Conservation (phyloP, 2,329 filamentous ascomycete genomes). For the Diaporthe batatas region DNA sequence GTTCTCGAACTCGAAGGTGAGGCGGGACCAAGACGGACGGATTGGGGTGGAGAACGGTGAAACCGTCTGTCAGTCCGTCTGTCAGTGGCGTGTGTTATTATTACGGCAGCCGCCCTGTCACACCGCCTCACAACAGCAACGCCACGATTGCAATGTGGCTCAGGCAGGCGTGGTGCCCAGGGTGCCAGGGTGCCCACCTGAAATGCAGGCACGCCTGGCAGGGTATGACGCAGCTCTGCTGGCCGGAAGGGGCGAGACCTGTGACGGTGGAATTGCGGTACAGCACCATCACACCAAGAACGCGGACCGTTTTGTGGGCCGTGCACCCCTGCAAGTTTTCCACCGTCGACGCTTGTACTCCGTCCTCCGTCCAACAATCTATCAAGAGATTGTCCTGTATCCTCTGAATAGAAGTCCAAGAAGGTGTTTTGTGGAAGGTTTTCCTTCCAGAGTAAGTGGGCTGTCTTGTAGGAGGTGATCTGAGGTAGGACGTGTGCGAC, state of each 20-base stretch:
- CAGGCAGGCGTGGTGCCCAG: constrained; percentile 10
- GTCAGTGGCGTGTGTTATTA: no score
- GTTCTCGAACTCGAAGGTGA: not conserved
- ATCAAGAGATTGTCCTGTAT: no score
- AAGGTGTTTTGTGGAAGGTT: no score
- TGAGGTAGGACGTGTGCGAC: no score
- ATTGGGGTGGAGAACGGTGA: not conserved
- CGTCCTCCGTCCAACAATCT: not conserved
- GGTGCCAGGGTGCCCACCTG: not conserved
- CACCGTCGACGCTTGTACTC: constrained; percentile 1
- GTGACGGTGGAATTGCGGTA: constrained; percentile 7
- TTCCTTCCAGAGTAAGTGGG: no score
- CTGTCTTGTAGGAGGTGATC: no score
- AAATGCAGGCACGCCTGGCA: not conserved
- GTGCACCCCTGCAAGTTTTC: not conserved
- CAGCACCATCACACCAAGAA: not conserved
- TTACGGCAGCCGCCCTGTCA: not conserved
- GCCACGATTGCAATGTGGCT: constrained; percentile 20
- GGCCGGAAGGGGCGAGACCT: constrained; percentile 24
- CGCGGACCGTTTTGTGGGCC: constrained; percentile 4
- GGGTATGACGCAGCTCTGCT: constrained; percentile 4
- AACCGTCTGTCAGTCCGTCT: not conserved
- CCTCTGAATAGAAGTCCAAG: no score
- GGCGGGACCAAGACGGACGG: not conserved
- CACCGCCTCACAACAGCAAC: constrained; percentile 29